Percentiles rank a stretch among this genome's conserved stretches.
These are phyloP conservation scores for Astrothelium macrocarpum DNA, from an alignment of 495 filamentous ascomycete genomes.

Conservation along the genomic window DNA sequence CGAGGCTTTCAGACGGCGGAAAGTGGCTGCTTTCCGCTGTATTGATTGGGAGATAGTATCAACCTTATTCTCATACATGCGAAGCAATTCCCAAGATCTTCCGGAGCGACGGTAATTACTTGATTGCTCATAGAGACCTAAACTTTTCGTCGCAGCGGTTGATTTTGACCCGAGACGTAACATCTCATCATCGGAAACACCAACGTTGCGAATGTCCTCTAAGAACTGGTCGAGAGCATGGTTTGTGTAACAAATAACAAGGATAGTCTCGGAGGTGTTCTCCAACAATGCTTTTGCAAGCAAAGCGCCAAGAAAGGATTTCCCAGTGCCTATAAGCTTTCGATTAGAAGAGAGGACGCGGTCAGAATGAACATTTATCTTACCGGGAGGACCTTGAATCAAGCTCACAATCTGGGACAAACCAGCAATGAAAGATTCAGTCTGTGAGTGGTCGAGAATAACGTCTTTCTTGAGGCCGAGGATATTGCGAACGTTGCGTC, in stretches of 20 bases:
- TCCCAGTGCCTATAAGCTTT: conserved; percentile 55
- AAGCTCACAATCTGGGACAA: conserved; percentile 48
- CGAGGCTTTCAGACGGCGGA: conserved; percentile 15
- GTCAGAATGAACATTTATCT: conserved; percentile 5
- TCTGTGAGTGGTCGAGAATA: conserved; percentile 50
- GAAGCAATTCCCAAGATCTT: conserved; percentile 35
- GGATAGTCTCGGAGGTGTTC: conserved; percentile 41
- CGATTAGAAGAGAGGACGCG: not conserved
- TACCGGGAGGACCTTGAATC: conserved; percentile 72
- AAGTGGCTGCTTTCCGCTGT: conserved; percentile 21
- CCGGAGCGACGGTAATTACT: conserved; percentile 21
- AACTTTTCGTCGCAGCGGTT: conserved; percentile 37
- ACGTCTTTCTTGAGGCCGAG: conserved; percentile 24
- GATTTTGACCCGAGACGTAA: conserved; percentile 62
- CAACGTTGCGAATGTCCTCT: conserved; percentile 56
- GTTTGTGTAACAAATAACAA: conserved; percentile 55
- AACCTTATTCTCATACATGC: conserved; percentile 29
- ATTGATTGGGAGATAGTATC: conserved; percentile 20
- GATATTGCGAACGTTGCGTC: conserved; percentile 26
- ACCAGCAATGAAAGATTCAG: conserved; percentile 45
- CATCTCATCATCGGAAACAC: conserved; percentile 45
- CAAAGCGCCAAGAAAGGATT: conserved; percentile 66
- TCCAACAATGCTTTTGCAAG: conserved; percentile 51
- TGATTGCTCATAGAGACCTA: conserved; percentile 42
- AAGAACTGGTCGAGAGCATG: conserved; percentile 55